Evolutionary conservation across 1,284 basidiomycete genomes (phyloP), one percentile per base, ranked within the genome.

Genomic region (Tilletia horrida): DNA sequence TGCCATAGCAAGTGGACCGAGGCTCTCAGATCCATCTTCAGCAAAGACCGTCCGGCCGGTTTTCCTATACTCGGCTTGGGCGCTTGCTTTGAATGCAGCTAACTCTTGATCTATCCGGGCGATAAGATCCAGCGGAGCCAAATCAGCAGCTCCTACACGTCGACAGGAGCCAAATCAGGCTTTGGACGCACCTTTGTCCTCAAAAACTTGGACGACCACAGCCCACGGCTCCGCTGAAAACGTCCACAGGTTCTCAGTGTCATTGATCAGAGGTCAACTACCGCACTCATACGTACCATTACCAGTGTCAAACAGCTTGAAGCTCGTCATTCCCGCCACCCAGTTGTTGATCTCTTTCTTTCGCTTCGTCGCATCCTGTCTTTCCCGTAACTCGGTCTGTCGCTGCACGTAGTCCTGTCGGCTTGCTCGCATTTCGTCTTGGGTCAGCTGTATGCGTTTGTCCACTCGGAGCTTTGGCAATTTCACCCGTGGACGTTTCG

Each of bases 341-440:
- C 55, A 59, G 6, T 18, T 25, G 27, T 59, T 27, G 13, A 29
- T 35, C 55, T 31, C 27, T 27, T 59, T 59, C 29, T 18, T 13
- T 14, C 31, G 27, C 31, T 59, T 31, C n/a, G 29, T 7, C 27
- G 11, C 18, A 4, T 59, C 55, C 16, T n/a, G 14, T 6, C 8
- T 18, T 7, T 25, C 27, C 2, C 27, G 29, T 11, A 59, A 9
- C 3, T 16, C 31, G 4, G 29, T n/a, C 31, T 59, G 55, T 31
- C 27, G 55, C 55, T 59, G 18, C 25, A 35, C 31, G 55, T 59
- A 59, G 9, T 59, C 55, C 16, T 35, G 55, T 9, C 55, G 55
- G 16, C 55, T 59, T 18, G 31, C 23, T 4, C 55, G 55, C 55
- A 59, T 59, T 40, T 59, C 55, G 18, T 59, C 55, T 16, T 59